Conservation (phyloP, 163 green algal genomes). For the Volvox carteri region DNA sequence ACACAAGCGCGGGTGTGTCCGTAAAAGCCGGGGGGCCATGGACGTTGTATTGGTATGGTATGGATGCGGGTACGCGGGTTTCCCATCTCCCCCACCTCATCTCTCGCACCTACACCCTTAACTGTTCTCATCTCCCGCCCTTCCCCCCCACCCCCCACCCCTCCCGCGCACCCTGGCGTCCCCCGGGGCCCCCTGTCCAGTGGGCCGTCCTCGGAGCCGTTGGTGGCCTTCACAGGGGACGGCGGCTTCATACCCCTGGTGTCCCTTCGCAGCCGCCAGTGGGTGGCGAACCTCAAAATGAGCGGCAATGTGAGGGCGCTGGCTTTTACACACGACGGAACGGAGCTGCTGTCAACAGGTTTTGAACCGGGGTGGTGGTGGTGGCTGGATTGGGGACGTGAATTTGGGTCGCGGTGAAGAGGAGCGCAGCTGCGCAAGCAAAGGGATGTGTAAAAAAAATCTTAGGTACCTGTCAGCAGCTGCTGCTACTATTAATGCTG, state of each 20-base stretch:
- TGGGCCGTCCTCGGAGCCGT: slow-evolving; percentile 39
- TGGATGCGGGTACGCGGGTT: no score
- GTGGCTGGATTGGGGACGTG: neutral
- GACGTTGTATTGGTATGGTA: no score
- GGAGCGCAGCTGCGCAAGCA: no score
- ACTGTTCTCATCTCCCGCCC: neutral
- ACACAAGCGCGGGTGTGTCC: no score
- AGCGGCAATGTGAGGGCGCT: slow-evolving; percentile 78
- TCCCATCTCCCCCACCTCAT: no score
- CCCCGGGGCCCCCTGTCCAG: neutral
- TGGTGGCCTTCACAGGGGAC: slow-evolving; percentile 89
- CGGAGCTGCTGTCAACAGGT: slow-evolving; percentile 68
- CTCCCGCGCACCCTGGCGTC: neutral
- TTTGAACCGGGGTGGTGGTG: neutral
- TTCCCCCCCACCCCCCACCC: neutral
- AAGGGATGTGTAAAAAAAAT: no score
- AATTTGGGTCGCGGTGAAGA: no score
- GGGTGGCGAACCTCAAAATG: slow-evolving; percentile 90
- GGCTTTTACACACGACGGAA: slow-evolving; percentile 71
- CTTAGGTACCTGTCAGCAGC: no score
- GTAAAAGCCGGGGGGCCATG: no score
- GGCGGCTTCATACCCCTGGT: slow-evolving; percentile 89
- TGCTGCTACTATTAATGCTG: no score
- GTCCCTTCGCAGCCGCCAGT: slow-evolving; percentile 84
- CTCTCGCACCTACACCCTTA: no score